Evolutionary conservation across 805 yeast species (phyloP).

Genomic region (Pichia cabralensis): DNA sequence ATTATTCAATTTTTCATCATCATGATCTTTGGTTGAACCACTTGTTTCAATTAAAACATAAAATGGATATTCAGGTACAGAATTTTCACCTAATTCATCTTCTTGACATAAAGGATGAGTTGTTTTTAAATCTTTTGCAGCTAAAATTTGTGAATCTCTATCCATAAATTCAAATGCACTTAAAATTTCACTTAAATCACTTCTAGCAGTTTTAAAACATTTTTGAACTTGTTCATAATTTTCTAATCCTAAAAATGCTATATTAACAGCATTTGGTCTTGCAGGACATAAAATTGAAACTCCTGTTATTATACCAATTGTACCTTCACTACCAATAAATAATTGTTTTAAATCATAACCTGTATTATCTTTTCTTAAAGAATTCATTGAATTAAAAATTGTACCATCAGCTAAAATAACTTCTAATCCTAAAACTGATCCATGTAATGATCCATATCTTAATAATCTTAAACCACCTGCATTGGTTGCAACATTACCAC

Average conservation of each 20-base stretch:
- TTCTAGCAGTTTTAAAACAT: constrained; percentile 68
- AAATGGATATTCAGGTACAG: constrained; percentile 59
- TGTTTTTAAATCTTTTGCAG: constrained; percentile 48
- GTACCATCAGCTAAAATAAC: constrained; percentile 90
- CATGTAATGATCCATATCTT: constrained; percentile 88
- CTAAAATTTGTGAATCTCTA: constrained; percentile 50
- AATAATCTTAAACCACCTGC: constrained; percentile 90
- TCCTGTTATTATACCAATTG: constrained; percentile 84
- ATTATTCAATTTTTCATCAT: constrained; percentile 76
- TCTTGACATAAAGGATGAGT: constrained; percentile 65
- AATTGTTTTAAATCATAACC: constrained; percentile 90
- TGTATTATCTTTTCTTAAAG: constrained; percentile 89
- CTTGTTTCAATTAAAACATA: constrained; percentile 89
- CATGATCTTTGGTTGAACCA: constrained; percentile 93
- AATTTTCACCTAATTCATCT: constrained; percentile 35
- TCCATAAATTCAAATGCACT: constrained; percentile 97
- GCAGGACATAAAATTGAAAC: constrained; percentile 85
- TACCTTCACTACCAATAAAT: constrained; percentile 91
- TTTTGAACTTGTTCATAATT: constrained; percentile 77
- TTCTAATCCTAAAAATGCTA: constrained; percentile 77
- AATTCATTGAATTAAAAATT: constrained; percentile 65
- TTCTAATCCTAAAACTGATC: constrained; percentile 83
- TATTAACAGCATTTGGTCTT: constrained; percentile 76
- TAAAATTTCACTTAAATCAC: constrained; percentile 72
- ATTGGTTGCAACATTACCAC: constrained; percentile 91